A percentile compares a stretch with the other conserved stretches of the same genome.
phyloP scores from a whole-genome alignment of 345 rosid genomes.

The Gossypium australe region DNA sequence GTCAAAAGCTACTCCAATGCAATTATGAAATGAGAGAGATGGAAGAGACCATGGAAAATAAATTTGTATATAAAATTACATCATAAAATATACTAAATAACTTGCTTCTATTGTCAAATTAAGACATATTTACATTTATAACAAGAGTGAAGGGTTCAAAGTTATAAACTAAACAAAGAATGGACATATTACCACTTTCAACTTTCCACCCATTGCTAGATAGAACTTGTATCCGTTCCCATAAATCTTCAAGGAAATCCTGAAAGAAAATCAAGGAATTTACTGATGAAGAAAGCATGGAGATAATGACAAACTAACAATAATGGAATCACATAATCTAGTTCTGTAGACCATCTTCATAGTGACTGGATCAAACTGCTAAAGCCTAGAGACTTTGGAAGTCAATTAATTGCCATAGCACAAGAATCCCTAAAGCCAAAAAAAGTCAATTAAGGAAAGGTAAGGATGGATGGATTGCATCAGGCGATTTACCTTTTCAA shows the following conservation, averaged over 20 bases:
- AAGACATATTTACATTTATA: neutral
- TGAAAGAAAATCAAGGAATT: conserved; percentile 28
- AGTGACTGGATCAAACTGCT: neutral
- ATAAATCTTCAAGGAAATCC: conserved; percentile 97
- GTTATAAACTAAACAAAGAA: neutral
- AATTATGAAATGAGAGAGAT: neutral
- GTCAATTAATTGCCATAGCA: neutral
- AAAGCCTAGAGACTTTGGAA: neutral
- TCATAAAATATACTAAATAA: conserved; percentile 2
- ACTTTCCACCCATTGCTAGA: conserved; percentile 88
- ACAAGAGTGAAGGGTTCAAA: neutral
- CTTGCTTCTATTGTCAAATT: neutral
- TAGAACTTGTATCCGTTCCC: conserved; percentile 65
- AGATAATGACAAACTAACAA: neutral
- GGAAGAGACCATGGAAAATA: neutral
- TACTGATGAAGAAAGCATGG: neutral
- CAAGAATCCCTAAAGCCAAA: neutral
- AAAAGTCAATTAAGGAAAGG: neutral
- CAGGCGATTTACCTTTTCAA: conserved; percentile 51
- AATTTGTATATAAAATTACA: neutral
- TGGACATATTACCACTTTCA: conserved; percentile 61
- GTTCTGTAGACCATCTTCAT: neutral
- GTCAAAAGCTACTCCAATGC: neutral
- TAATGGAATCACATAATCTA: neutral
- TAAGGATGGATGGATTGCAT: neutral